Conservation (phyloP, 1,139 yeast species). For the Wickerhamomyces sp. region DNA sequence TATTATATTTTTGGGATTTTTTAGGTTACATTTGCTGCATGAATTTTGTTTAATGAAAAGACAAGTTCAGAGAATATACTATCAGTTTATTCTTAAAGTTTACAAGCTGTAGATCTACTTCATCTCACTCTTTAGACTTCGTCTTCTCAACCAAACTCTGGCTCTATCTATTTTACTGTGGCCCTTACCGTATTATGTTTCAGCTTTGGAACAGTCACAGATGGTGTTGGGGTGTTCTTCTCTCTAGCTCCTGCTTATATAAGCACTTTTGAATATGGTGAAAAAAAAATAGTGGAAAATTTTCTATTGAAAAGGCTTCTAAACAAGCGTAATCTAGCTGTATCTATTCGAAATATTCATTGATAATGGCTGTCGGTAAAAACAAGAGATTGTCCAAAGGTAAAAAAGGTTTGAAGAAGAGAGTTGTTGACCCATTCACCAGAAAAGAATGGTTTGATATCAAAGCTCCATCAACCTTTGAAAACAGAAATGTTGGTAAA, state of each 20-base stretch:
- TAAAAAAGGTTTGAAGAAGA: conserved; percentile 93
- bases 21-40: conserved; percentile 16
- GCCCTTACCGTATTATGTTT: neutral
- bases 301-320: neutral
- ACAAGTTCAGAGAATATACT: conserved; percentile 14
- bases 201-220: conserved; percentile 2
- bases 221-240: conserved; percentile 2
- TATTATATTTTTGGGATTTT: conserved; percentile 8
- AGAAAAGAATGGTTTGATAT: conserved; percentile 89
- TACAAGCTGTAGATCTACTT: neutral
- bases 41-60: conserved; percentile 20
- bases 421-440: conserved; percentile 92
- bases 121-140: too few relatives aligned
- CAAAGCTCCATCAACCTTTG: conserved; percentile 93
- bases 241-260: neutral
- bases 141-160: too few relatives aligned
- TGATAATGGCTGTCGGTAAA: conserved; percentile 85
- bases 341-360: too few relatives aligned
- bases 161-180: too few relatives aligned
- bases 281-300: conserved; percentile 3
- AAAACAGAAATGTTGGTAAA: conserved; percentile 92
- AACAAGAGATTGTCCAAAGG: conserved; percentile 94
- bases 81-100: neutral
- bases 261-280: neutral
- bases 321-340: too few relatives aligned